Percentiles rank a stretch among this genome's conserved stretches.
These are phyloP conservation scores for Botrytis byssoidea DNA, from an alignment of 2,329 filamentous ascomycete genomes.

Conservation along the genomic window DNA sequence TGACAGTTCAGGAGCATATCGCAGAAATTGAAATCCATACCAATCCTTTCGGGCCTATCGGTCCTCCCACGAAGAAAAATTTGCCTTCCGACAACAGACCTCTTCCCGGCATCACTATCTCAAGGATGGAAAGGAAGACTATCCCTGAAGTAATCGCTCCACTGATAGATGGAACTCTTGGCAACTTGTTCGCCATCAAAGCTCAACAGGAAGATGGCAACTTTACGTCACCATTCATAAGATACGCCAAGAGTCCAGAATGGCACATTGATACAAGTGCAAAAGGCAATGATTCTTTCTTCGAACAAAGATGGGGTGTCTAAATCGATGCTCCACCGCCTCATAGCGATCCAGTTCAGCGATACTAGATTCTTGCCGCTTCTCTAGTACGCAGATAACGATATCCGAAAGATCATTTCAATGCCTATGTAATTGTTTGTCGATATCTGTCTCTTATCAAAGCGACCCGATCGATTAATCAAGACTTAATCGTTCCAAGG, in stretches of 20 bases:
- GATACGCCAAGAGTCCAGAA: slow-evolving; percentile 28
- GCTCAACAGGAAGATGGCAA: slow-evolving; percentile 24
- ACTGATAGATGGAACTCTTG: slow-evolving; percentile 33
- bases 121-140: slow-evolving; percentile 32
- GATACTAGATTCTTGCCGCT: neutral
- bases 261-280: slow-evolving; percentile 33
- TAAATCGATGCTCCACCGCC: neutral
- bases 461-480: neutral
- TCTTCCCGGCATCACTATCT: slow-evolving; percentile 24
- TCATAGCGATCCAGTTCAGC: neutral
- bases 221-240: slow-evolving; percentile 28
- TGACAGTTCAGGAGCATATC: slow-evolving; percentile 33
- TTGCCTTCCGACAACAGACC: slow-evolving; percentile 22
- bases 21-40: slow-evolving; percentile 26
- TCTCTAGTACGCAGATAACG: neutral
- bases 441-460: neutral
- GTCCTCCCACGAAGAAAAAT: slow-evolving; percentile 25
- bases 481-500: neutral
- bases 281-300: slow-evolving; percentile 34
- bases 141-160: slow-evolving; percentile 29
- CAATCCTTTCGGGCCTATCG: slow-evolving; percentile 27
- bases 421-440: neutral
- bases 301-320: slow-evolving; percentile 37
- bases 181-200: slow-evolving; percentile 33
- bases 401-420: neutral